phyloP scores from a whole-genome alignment of 1,139 yeast species.

The Debaryomyces psychrophilus region DNA sequence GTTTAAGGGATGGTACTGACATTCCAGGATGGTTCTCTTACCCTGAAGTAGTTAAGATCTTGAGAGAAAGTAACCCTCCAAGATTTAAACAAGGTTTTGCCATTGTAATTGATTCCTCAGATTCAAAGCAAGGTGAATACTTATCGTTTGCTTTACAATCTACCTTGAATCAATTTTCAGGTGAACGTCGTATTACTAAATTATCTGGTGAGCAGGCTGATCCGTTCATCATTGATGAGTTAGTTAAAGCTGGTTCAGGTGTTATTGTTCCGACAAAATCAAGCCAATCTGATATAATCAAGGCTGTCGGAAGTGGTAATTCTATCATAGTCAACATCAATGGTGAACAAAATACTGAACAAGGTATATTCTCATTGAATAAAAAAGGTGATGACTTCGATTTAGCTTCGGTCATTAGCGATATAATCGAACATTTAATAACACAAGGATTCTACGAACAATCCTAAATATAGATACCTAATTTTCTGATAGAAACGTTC shows the following conservation, averaged over 20 bases:
- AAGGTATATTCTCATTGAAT: slow-evolving; percentile 15
- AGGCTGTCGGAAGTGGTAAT: slow-evolving; percentile 45
- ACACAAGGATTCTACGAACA: slow-evolving; percentile 68
- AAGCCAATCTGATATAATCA: slow-evolving; percentile 41
- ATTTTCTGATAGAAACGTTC: slow-evolving; percentile 17
- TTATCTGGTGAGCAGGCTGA: slow-evolving; percentile 55
- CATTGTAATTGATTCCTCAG: slow-evolving; percentile 57
- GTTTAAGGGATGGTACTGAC: slow-evolving; percentile 81
- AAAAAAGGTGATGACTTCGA: slow-evolving; percentile 21
- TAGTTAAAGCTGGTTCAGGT: slow-evolving; percentile 89
- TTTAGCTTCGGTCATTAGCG: slow-evolving; percentile 60
- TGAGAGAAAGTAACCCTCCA: slow-evolving; percentile 94
- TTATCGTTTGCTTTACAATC: slow-evolving; percentile 85
- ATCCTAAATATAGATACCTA: slow-evolving; percentile 3
- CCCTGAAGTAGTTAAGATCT: slow-evolving; percentile 90
- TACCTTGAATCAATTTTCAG: slow-evolving; percentile 84
- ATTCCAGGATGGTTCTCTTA: slow-evolving; percentile 98
- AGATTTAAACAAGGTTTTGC: slow-evolving; percentile 88
- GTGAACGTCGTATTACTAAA: slow-evolving; percentile 82
- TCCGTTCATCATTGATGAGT: slow-evolving; percentile 73
- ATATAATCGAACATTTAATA: slow-evolving; percentile 70
- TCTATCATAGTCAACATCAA: slow-evolving; percentile 29
- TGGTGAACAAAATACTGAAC: slow-evolving; percentile 17
- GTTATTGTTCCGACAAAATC: slow-evolving; percentile 63
- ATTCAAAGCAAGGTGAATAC: slow-evolving; percentile 51